Evolutionary conservation across 169 alveolate species (phyloP).

Genomic region (Cryptosporidium xiaoi): DNA sequence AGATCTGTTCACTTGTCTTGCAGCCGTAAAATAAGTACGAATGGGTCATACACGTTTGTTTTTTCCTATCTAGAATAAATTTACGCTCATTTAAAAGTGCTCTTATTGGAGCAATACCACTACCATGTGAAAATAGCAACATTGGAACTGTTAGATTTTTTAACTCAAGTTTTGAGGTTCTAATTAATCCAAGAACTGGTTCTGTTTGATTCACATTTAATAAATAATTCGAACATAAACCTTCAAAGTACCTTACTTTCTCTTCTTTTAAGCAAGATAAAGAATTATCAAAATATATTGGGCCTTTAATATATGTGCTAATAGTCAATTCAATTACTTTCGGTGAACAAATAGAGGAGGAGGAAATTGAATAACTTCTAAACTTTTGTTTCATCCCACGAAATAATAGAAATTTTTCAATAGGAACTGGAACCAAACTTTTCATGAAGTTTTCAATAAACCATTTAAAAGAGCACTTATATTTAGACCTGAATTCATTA

Average conservation of each 20-base stretch:
- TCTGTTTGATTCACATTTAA: background rate
- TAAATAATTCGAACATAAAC: slow-evolving; percentile 46
- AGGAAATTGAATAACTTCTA: slow-evolving; percentile 70
- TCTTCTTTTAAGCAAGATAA: background rate
- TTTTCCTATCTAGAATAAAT: background rate
- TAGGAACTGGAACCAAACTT: slow-evolving; percentile 38
- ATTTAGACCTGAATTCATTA: slow-evolving; percentile 1
- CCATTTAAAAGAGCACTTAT: slow-evolving; percentile 8
- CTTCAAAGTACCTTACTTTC: background rate
- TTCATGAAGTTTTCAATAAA: slow-evolving; percentile 22
- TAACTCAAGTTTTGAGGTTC: slow-evolving; percentile 9
- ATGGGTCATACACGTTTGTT: background rate
- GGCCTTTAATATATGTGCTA: slow-evolving; percentile 28
- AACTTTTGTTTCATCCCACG: slow-evolving; percentile 42
- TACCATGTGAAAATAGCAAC: slow-evolving; percentile 53
- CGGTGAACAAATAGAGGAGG: slow-evolving; percentile 29
- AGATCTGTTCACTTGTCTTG: slow-evolving; percentile 33
- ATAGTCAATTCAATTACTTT: slow-evolving; percentile 22
- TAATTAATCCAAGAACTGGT: slow-evolving; percentile 16
- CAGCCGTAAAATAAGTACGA: slow-evolving; percentile 61
- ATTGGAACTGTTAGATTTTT: background rate
- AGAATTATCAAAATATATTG: background rate
- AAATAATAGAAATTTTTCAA: slow-evolving; percentile 34
- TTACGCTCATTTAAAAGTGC: slow-evolving; percentile 51
- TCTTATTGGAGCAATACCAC: slow-evolving; percentile 66